Evolutionary conservation across 257 asterid genomes (phyloP), one percentile per base, ranked within the genome.

Genomic region (Agastache rugosa): DNA sequence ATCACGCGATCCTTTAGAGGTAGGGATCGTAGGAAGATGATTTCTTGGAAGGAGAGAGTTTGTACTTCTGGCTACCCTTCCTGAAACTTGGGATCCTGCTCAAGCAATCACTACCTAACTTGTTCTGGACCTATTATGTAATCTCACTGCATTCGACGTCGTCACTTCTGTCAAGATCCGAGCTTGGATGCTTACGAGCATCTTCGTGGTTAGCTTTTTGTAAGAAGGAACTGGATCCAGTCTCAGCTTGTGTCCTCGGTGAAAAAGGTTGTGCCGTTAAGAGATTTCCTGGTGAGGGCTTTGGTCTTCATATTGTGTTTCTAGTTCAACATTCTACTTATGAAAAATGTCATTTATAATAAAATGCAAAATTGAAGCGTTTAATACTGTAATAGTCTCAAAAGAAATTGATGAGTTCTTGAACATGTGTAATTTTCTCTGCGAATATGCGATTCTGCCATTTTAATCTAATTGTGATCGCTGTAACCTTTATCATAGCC

Each of bases 1-100:
- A 86, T 83, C 58, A 78, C 84, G 63, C 88, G 97, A 67, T 87
- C 96, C 68, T 88, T 87, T 75, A 87, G 98, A 69, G 98, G 98
- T 47, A 85, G 97, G 84, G 97, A 91, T 80, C 88, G 87, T 15
- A 86, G 97, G 80, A 94, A 90, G 82, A 85, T 94, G 97, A 89
- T 94, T 68, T 94, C 97, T 1, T 94, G 98, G 97, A 92, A 94
- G 75, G 93, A 83, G 73, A 79, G 76, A 15, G 74, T 39, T 35
- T 90, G 93, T 79, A 80, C 88, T 39, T 82, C 94, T 29, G 97
- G 98, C 61, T 90, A 86, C 83, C 96, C 98, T 19, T 89, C 74
- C 75, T 93, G 82, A 88, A 61, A 23, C 63, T 22, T 55, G 48
- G 48, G 67, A 10, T 41, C 60, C 27, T 23, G 66, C 27, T 67